Base-by-base conservation (phyloP, 2,329 filamentous ascomycete species). In the Aspergillus brunneoviolaceus region DNA sequence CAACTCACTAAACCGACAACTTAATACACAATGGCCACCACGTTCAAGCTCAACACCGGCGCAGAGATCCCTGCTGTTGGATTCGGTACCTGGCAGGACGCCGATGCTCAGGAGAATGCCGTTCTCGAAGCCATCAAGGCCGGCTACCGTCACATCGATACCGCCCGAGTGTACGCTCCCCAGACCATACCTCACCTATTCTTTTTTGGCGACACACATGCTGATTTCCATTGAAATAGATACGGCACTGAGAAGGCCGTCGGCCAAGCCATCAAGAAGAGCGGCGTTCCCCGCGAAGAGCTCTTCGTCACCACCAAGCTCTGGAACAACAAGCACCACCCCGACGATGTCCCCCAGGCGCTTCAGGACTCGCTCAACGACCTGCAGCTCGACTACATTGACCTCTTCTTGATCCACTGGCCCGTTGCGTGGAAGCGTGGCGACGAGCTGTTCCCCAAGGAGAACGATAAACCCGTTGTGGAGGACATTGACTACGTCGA, bases 371-470 rank as follows among this genome's bases (percentile, higher is more conserved):
- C 87, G 48, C 78, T 89, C 55, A 82, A 86, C 70, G 82, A 86
- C 68, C 81, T 89, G 67, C 83, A 81, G 12, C 77, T 87, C 45
- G 87, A 87, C 60, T 90, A 90, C 70, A 79, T 91, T 59, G 88
- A 91, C 70, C 79, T 91, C 11, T 89, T 84, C 72, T 80, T 90
- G 60, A 89, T 92, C 70, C 87, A 90, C 75, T 91, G 83, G 81
- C 85, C 84, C 0, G 78, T 80, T 10, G 77, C 84, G 0, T 86
- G 84, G 70, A 79, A 80, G 51, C 75, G 79, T 25, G 78, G 81
- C n/a, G 74, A 77, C 23, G 74, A 79, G 5, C 63, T 77, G 47
- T 78, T 83, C 53, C 82, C 83, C 3, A 81, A 80, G 58, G 68
- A 76, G 25, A 67, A 80, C 55, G 79, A 77, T 29, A 80, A 80